Evolutionary conservation across 1,284 basidiomycete genomes (phyloP).

Genomic region (Laetiporus sulphureus): DNA sequence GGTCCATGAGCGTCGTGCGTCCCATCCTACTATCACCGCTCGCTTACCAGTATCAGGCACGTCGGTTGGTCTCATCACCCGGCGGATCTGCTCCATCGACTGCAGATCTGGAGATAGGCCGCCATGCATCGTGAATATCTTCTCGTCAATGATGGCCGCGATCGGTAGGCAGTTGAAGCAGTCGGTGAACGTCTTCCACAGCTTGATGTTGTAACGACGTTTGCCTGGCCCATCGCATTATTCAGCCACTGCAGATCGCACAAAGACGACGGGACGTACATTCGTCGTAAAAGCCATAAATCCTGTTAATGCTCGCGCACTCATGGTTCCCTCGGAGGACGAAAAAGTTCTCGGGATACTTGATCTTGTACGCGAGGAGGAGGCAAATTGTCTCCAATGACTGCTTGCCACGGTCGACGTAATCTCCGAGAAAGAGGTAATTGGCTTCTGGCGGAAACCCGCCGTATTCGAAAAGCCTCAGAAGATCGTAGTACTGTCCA

Average conservation of each 20-base stretch:
- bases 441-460: constrained; percentile 96
- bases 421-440: constrained; percentile 93
- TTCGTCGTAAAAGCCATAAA: constrained; percentile 97
- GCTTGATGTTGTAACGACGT: constrained; percentile 95
- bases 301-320: constrained; percentile 92
- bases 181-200: constrained; percentile 97
- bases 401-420: constrained; percentile 94
- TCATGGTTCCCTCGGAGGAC: constrained; percentile 93
- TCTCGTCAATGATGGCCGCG: constrained; percentile 95
- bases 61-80: constrained; percentile 98
- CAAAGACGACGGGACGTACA: constrained; percentile 56
- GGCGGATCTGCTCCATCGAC: constrained; percentile 99
- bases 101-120: constrained; percentile 94
- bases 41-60: constrained; percentile 92
- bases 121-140: constrained; percentile 95
- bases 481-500: constrained; percentile 92
- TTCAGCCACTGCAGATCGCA: constrained; percentile 2
- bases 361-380: constrained; percentile 93
- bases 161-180: constrained; percentile 96
- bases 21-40: not conserved
- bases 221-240: constrained; percentile 56
- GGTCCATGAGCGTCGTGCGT: constrained; percentile 2
- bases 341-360: constrained; percentile 98
- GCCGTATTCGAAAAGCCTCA: constrained; percentile 91
- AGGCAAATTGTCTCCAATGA: constrained; percentile 91